Base-by-base conservation (phyloP, 2,329 filamentous ascomycete species). In the Drechslerella stenobrocha region DNA sequence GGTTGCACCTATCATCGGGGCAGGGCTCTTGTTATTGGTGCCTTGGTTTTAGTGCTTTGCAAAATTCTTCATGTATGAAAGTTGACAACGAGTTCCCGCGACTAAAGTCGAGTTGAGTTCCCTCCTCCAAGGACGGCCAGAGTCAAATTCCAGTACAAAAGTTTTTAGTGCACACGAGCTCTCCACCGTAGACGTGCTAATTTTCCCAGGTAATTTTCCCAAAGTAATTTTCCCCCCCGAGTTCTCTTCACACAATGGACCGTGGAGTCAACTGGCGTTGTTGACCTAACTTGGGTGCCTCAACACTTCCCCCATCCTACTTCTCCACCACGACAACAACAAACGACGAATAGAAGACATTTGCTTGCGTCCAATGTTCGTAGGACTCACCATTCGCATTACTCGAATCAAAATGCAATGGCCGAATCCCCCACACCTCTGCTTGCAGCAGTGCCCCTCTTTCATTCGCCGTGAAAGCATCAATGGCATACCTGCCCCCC, bases 41-140 rank as follows among this genome's bases (percentile, higher is more conserved):
- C 45, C 52, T 40, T 46, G 52, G 40, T 64, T 58, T 47, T 32
- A 15, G n/a, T n/a, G n/a, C n/a, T n/a, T n/a, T n/a, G n/a, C n/a
- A n/a, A n/a, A n/a, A n/a, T 45, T 8, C 32, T 55, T 42, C 28
- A 23, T 23, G 40, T 63, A 46, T 40, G 52, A 35, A 28, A 52
- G 26, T n/a, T 47, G 40, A 35, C 52, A 56, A 24, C 40, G 15
- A 26, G 28, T 47, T 53, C 44, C 51, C 11, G 11, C 28, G 28
- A 30, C 5, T 30, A 30, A 30, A 30, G 28, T 30, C 28, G 11
- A 30, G 28, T 30, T 11, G 11, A 5, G 11, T 30, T 5, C 28
- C 28, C 5, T 30, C 28, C 11, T 30, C n/a, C n/a, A n/a, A n/a
- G n/a, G n/a, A n/a, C n/a, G n/a, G n/a, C n/a, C n/a, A n/a, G n/a